Evolutionary conservation across 306 rosid genomes (phyloP).

Genomic region (Cajanus cajan): DNA sequence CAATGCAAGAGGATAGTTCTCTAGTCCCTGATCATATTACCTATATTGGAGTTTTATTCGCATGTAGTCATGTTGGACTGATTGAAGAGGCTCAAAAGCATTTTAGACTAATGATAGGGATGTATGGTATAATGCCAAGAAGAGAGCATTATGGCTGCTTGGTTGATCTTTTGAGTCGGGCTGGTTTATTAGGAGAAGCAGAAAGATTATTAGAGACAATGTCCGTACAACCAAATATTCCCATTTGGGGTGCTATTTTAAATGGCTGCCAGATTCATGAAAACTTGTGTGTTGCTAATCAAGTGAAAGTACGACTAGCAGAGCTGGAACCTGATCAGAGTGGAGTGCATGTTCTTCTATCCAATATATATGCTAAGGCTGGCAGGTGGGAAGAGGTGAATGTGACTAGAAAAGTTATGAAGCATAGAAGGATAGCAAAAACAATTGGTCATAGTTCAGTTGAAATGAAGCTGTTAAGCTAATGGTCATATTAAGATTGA

Average conservation of each 20-base stretch:
- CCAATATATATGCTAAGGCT: conserved; percentile 73
- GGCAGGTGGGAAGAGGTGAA: conserved; percentile 70
- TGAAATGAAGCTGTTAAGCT: conserved; percentile 46
- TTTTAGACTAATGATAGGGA: conserved; percentile 51
- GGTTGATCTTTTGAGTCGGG: conserved; percentile 79
- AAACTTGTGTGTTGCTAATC: conserved; percentile 55
- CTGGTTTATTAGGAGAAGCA: conserved; percentile 66
- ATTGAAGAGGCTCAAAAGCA: conserved; percentile 62
- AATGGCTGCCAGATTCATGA: conserved; percentile 81
- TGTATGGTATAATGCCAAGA: conserved; percentile 51
- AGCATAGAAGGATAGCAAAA: conserved; percentile 50
- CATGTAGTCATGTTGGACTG: conserved; percentile 70
- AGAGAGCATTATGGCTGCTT: conserved; percentile 81
- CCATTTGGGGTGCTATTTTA: conserved; percentile 71
- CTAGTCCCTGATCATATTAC: conserved; percentile 66
- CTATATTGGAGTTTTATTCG: conserved; percentile 60
- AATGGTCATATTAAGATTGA: conserved; percentile 12
- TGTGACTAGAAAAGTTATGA: conserved; percentile 55
- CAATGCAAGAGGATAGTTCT: conserved; percentile 59
- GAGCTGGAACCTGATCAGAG: conserved; percentile 52
- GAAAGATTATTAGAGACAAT: conserved; percentile 50
- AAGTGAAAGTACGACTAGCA: conserved; percentile 39
- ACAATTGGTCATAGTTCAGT: conserved; percentile 64
- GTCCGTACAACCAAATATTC: conserved; percentile 49
- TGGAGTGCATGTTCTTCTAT: conserved; percentile 68